Conservation (phyloP, 2,329 filamentous ascomycete genomes). For the Pleoardoris graminearum region DNA sequence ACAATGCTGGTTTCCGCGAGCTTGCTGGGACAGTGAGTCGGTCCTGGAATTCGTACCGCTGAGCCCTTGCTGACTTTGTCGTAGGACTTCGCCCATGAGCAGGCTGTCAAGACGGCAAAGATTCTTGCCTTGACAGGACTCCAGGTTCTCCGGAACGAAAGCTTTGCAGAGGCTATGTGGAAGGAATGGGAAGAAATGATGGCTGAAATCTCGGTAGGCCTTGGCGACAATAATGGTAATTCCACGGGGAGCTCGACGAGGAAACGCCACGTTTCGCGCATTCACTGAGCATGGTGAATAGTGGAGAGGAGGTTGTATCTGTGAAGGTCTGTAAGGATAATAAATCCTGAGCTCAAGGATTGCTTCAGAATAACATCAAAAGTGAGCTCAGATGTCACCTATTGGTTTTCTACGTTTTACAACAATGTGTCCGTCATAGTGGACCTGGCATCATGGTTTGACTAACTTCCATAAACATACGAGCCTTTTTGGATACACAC, state of each 20-base stretch:
- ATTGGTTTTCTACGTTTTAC: too few relatives aligned
- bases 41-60: neutral
- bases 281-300: too few relatives aligned
- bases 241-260: neutral
- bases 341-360: too few relatives aligned
- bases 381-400: too few relatives aligned
- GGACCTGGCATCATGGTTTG: too few relatives aligned
- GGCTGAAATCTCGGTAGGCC: constrained; percentile 4
- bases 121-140: constrained; percentile 13
- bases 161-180: constrained; percentile 9
- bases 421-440: too few relatives aligned
- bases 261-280: neutral
- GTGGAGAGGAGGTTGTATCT: too few relatives aligned
- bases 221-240: neutral
- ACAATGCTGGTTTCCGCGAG: constrained; percentile 10
- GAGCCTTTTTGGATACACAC: too few relatives aligned
- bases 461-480: too few relatives aligned
- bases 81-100: constrained; percentile 11
- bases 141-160: constrained; percentile 13
- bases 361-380: too few relatives aligned
- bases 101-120: constrained; percentile 14
- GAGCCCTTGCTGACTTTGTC: neutral
- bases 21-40: constrained; percentile 9
- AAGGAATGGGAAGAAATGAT: constrained; percentile 14
- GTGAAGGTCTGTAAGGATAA: too few relatives aligned